Evolutionary conservation across 2,329 filamentous ascomycete genomes (phyloP).

Genomic region (Arthrobotrys iridis): DNA sequence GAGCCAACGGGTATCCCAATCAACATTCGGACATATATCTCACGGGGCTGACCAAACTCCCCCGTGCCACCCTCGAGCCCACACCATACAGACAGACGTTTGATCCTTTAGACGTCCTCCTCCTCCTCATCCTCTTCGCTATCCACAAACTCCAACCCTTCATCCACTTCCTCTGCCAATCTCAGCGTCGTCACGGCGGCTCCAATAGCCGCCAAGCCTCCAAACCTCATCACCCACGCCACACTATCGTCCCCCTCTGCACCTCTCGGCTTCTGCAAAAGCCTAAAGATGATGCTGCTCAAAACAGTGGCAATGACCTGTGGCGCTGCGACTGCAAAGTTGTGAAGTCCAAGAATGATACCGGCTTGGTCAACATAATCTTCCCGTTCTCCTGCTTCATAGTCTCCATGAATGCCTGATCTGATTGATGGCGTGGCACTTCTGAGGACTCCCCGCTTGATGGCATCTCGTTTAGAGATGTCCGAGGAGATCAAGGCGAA

Average conservation of each 20-base stretch:
- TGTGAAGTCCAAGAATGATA: conserved; percentile 92
- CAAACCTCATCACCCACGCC: conserved; percentile 83
- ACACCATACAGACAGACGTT: too few species aligned
- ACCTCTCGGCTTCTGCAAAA: conserved; percentile 86
- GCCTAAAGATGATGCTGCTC: conserved; percentile 83
- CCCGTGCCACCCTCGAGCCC: not conserved
- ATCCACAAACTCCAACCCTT: conserved; percentile 50
- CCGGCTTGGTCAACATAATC: conserved; percentile 73
- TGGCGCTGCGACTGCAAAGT: conserved; percentile 89
- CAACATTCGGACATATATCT: too few species aligned
- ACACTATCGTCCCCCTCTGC: conserved; percentile 86
- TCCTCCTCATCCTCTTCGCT: conserved; percentile 51
- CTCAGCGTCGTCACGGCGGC: conserved; percentile 77
- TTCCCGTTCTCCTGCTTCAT: conserved; percentile 9
- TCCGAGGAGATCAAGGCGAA: conserved; percentile 95
- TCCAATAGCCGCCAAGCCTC: conserved; percentile 78
- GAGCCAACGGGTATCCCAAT: not conserved
- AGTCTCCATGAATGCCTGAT: conserved; percentile 1
- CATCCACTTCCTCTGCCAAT: conserved; percentile 70
- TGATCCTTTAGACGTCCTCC: conserved; percentile 10
- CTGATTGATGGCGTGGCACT: conserved; percentile 21
- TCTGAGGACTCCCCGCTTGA: conserved; percentile 63
- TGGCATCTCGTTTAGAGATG: conserved; percentile 82
- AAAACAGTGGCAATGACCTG: conserved; percentile 90
- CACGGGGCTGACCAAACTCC: not conserved